A percentile compares a stretch with the other conserved stretches of the same genome.
Evolutionary conservation across 768 basidiomycete species (phyloP).

Genomic region (Bullera alba): DNA sequence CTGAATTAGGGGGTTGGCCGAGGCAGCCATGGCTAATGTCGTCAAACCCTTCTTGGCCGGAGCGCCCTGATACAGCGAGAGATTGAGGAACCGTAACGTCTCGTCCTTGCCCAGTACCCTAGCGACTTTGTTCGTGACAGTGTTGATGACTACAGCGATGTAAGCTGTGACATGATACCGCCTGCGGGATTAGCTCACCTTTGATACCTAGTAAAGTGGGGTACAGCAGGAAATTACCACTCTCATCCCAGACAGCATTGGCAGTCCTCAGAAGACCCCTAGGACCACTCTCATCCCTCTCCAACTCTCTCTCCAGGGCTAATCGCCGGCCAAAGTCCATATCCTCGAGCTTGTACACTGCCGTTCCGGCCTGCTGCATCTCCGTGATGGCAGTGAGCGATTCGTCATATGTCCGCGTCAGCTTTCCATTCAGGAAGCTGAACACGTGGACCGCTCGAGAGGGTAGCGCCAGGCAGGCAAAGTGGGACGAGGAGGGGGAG

Average conservation of each 20-base stretch:
- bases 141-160: constrained; percentile 92
- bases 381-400: constrained; percentile 86
- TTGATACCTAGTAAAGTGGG: constrained; percentile 92
- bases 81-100: constrained; percentile 77
- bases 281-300: constrained; percentile 56
- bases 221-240: constrained; percentile 87
- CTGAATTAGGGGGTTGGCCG: constrained; percentile 86
- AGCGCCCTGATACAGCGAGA: constrained; percentile 86
- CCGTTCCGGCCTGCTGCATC: constrained; percentile 98
- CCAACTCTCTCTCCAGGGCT: constrained; percentile 83
- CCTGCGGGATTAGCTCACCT: constrained; percentile 53
- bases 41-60: constrained; percentile 78
- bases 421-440: constrained; percentile 78
- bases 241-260: constrained; percentile 96
- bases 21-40: constrained; percentile 92
- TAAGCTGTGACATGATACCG: not conserved
- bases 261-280: constrained; percentile 54
- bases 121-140: constrained; percentile 83
- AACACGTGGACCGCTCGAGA: constrained; percentile 93
- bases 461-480: constrained; percentile 81
- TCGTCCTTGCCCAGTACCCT: constrained; percentile 90
- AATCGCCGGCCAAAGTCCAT: constrained; percentile 99
- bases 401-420: constrained; percentile 91
- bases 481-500: constrained; percentile 80
- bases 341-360: constrained; percentile 84